Percentiles rank a stretch among this genome's conserved stretches.
These are phyloP conservation scores for Dorcoceras hygrometricum DNA, from an alignment of 257 asterid species.

Conservation along the genomic window DNA sequence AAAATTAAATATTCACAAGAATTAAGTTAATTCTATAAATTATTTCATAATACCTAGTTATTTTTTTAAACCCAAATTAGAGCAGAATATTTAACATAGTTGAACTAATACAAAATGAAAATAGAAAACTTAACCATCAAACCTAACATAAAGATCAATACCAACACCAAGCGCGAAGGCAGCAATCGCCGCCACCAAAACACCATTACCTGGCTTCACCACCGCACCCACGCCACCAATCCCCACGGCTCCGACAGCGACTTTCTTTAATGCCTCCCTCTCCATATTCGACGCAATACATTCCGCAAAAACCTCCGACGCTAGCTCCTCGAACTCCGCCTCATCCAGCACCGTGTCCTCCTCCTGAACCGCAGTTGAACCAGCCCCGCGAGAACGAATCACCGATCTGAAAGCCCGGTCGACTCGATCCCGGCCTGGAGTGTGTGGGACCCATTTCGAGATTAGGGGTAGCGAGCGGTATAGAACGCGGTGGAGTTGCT, in stretches of 20 bases:
- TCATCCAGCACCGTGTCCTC: slow-evolving; percentile 40
- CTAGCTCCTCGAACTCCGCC: slow-evolving; percentile 51
- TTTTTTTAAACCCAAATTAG: too few relatives aligned
- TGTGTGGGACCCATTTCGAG: slow-evolving; percentile 57
- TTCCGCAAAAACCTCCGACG: slow-evolving; percentile 47
- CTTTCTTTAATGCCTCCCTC: slow-evolving; percentile 42
- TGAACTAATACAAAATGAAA: too few relatives aligned
- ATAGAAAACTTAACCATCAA: slow-evolving; percentile 23
- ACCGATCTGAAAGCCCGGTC: slow-evolving; percentile 48
- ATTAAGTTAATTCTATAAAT: too few relatives aligned
- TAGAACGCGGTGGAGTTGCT: slow-evolving; percentile 58
- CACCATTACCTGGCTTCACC: slow-evolving; percentile 47
- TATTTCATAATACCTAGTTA: too few relatives aligned
- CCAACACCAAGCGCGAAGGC: slow-evolving; percentile 73
- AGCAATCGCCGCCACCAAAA: slow-evolving; percentile 67
- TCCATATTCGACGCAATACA: slow-evolving; percentile 48
- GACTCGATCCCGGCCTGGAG: slow-evolving; percentile 58
- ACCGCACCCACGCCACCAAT: slow-evolving; percentile 64
- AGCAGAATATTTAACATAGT: too few relatives aligned
- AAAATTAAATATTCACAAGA: too few relatives aligned
- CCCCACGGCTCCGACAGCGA: slow-evolving; percentile 68
- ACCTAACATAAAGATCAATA: slow-evolving; percentile 41
- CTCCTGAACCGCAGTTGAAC: slow-evolving; percentile 15
- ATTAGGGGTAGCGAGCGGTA: slow-evolving; percentile 42
- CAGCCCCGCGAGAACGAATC: slow-evolving; percentile 26